Evolutionary conservation across 768 basidiomycete species (phyloP), one percentile per base, ranked within the genome.

Genomic region (Rickenella mellea): DNA sequence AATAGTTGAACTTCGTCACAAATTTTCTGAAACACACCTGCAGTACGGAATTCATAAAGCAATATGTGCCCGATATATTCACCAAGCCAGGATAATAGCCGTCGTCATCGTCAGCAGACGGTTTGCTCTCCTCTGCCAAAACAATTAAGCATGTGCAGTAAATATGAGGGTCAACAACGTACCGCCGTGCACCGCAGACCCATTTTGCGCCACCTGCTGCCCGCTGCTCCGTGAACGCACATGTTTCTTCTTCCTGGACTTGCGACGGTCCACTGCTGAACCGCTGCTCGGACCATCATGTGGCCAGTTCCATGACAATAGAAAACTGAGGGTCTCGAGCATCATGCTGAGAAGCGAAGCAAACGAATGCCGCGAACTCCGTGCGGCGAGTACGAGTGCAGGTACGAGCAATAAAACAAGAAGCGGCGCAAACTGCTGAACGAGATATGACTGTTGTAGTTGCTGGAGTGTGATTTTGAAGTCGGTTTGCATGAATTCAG

Each of bases 41-140:
- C 8, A 97, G 67, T 2, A 91, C 91, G 10, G 94, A 92, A 58
- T 98, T 94, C 80, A 97, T 87, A 68, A 96, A 98, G 57, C 94
- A 97, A 50, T 94, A 87, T 40, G 91, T 94, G 9, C 93, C 93
- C 7, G 91, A 93, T 27, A 93, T 83, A 54, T 97, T 97, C 55
- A 96, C 85, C 39, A 97, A 80, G 0, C 93, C 93, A 2, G 92
- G 85, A 60, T 88, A 96, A 52, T 79, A 72, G 17, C 71, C 68
- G 12, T 70, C 55, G 25, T 24, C 52, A 41, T 58, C 50, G 31
- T 51, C 51, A 32, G 52, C 49, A 14, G 32, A 30, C 28, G 39
- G 27, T 29, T 41, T 43, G 29, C 15, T 17, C 19, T 3, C 33
- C 33, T 36, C 12, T 17, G 19, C 33, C 24, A 36, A 10, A 22